Evolutionary conservation across 2,329 filamentous ascomycete species (phyloP).

Genomic region (Aspergillus novofumigatus): DNA sequence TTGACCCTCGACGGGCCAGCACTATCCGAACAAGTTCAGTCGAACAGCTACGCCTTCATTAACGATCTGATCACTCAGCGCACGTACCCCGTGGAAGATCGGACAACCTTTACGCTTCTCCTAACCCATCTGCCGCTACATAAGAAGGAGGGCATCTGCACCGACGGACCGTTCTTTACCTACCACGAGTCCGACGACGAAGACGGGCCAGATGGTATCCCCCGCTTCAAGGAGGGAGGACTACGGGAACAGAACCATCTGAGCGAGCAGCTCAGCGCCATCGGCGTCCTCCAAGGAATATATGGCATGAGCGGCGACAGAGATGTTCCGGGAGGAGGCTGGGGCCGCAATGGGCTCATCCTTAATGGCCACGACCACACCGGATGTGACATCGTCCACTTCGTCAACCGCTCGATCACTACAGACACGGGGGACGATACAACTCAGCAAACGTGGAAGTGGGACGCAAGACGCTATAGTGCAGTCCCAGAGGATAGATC

Average conservation of each 20-base stretch:
- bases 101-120: constrained; percentile 70
- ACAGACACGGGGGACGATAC: background rate
- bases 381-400: constrained; percentile 88
- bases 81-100: constrained; percentile 56
- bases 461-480: constrained; percentile 33
- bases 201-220: constrained; percentile 49
- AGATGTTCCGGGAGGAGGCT: constrained; percentile 56
- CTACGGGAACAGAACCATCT: constrained; percentile 90
- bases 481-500: background rate
- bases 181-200: constrained; percentile 66
- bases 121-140: constrained; percentile 90
- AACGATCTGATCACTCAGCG: constrained; percentile 57
- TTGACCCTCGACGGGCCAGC: constrained; percentile 91
- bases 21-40: constrained; percentile 61
- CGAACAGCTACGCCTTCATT: constrained; percentile 70
- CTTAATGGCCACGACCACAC: constrained; percentile 94
- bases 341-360: constrained; percentile 70
- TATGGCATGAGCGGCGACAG: constrained; percentile 69
- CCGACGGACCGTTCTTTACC: constrained; percentile 76
- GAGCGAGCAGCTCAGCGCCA: constrained; percentile 62
- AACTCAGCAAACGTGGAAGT: constrained; percentile 22
- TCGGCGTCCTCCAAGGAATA: constrained; percentile 75
- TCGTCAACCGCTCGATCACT: constrained; percentile 57
- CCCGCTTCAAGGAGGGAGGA: constrained; percentile 37
- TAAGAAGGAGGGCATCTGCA: constrained; percentile 76